Conservation (phyloP, 352 stramenopile species). For the Phytophthora fragariae region DNA sequence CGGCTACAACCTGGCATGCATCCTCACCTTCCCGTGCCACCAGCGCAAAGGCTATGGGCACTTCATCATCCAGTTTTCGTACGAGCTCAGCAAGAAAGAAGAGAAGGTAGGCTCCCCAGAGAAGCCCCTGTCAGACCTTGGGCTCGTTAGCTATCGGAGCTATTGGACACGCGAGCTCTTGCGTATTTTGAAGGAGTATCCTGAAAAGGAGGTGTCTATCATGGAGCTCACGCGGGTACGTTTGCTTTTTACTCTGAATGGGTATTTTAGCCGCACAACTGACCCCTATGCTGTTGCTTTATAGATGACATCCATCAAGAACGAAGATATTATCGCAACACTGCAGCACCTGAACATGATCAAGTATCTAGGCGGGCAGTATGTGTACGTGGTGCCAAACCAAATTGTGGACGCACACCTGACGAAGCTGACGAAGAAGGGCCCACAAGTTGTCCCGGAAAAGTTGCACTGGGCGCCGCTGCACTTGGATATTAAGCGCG, state of each 20-base stretch:
- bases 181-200: constrained; percentile 86
- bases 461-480: constrained; percentile 87
- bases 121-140: constrained; percentile 99
- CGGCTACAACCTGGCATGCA: constrained; percentile 99
- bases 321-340: constrained; percentile 99
- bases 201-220: constrained; percentile 91
- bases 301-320: constrained; percentile 92
- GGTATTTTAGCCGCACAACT: neutral
- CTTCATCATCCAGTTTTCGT: constrained; percentile 99
- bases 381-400: constrained; percentile 97
- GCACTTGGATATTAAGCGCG: constrained; percentile 86
- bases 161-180: constrained; percentile 99
- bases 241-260: constrained; percentile 24
- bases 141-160: constrained; percentile 98
- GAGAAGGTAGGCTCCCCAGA: constrained; percentile 97
- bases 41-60: constrained; percentile 99
- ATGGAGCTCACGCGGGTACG: constrained; percentile 95
- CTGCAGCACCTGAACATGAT: constrained; percentile 99
- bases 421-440: constrained; percentile 79
- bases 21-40: constrained; percentile 99
- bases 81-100: constrained; percentile 99
- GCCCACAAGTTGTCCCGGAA: constrained; percentile 70
- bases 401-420: constrained; percentile 91
- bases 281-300: neutral
- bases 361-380: constrained; percentile 99